Percentiles rank a stretch among this genome's conserved stretches.
phyloP scores from a whole-genome alignment of 495 filamentous ascomycete genomes.

The Hapsidospora chrysogenum region DNA sequence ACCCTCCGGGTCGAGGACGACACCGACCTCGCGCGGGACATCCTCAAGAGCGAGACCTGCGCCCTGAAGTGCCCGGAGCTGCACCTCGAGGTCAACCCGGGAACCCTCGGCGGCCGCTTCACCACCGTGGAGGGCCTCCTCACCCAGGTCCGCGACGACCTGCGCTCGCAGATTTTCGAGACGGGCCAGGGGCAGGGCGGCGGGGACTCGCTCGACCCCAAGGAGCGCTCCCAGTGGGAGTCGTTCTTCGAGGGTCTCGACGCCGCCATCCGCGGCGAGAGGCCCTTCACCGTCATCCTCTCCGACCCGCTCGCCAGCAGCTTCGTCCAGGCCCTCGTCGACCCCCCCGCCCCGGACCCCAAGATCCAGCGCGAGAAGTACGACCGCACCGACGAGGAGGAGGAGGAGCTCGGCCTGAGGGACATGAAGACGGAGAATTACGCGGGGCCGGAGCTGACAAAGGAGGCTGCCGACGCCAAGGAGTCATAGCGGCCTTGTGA shows the following conservation, averaged over 20 bases:
- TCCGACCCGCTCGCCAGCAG: conserved; percentile 78
- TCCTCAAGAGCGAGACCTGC: conserved; percentile 92
- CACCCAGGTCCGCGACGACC: conserved; percentile 82
- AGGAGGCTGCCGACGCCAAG: conserved; percentile 4
- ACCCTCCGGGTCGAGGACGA: conserved; percentile 53
- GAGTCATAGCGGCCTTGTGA: no score
- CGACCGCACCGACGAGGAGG: conserved; percentile 70
- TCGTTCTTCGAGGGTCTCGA: conserved; percentile 63
- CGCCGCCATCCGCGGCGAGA: conserved; percentile 62
- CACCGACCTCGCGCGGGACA: conserved; percentile 78
- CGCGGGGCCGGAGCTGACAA: conserved; percentile 29
- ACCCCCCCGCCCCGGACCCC: conserved; percentile 51
- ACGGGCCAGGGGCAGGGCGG: conserved; percentile 28
- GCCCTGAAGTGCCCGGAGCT: conserved; percentile 71
- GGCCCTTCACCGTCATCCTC: conserved; percentile 72
- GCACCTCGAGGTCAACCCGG: conserved; percentile 66
- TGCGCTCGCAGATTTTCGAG: conserved; percentile 74
- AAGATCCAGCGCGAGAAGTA: conserved; percentile 78
- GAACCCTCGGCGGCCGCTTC: conserved; percentile 90
- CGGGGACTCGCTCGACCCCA: conserved; percentile 54
- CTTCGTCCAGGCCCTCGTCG: conserved; percentile 78
- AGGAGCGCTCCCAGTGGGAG: conserved; percentile 54
- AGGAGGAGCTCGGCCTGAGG: conserved; percentile 73
- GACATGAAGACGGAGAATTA: conserved; percentile 92
- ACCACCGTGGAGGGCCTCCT: conserved; percentile 91